Conservation (phyloP, 768 basidiomycete genomes). For the Cantharellus anzutake region DNA sequence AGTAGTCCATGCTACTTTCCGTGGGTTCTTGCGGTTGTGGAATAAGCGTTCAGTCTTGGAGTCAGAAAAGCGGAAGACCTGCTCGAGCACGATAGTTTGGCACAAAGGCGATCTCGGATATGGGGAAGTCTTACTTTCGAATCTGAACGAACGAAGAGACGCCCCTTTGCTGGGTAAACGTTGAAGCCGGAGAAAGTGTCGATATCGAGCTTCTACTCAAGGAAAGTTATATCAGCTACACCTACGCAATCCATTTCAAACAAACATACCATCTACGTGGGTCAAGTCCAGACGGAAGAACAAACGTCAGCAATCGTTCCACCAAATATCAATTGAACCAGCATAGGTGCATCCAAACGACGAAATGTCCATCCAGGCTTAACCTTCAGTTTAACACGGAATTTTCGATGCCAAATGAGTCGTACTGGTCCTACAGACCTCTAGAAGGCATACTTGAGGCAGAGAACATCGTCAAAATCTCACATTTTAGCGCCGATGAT, state of each 20-base stretch:
- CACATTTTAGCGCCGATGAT: no score
- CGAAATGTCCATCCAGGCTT: no score
- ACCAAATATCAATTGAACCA: no score
- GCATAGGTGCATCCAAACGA: no score
- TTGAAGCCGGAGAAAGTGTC: conserved; percentile 95
- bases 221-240: background rate
- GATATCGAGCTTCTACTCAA: conserved; percentile 70
- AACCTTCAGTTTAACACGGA: no score
- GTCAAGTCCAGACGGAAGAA: no score
- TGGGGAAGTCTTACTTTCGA: conserved; percentile 45
- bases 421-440: no score
- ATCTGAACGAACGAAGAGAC: conserved; percentile 88
- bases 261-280: background rate
- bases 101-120: background rate
- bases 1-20: conserved; percentile 96
- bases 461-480: no score
- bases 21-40: conserved; percentile 98
- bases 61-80: conserved; percentile 90
- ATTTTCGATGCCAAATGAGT: no score
- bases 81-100: background rate
- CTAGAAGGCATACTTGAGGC: no score
- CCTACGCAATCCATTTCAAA: background rate
- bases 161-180: conserved; percentile 97
- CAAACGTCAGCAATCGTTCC: no score
- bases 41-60: conserved; percentile 95